Conservation (phyloP, 176 grass and related monocot genomes). For the Carex kokanica region DNA sequence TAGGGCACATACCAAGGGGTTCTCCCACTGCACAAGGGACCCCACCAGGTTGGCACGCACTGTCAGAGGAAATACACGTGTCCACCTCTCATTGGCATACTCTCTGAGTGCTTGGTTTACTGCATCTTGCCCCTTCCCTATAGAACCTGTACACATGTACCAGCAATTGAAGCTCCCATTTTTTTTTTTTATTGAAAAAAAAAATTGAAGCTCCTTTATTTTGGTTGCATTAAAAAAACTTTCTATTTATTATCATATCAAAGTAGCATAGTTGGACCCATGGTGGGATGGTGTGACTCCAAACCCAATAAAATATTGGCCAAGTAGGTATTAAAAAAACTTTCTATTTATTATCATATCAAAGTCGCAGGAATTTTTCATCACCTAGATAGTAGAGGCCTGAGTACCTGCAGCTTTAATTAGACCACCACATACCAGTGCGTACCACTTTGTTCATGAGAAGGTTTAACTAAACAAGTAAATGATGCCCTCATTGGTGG, state of each 20-base stretch:
- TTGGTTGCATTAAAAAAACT: background rate
- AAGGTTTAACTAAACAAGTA: background rate
- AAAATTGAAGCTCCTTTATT: background rate
- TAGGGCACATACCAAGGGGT: conserved; percentile 62
- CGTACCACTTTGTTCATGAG: background rate
- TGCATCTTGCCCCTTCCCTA: background rate
- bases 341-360: too few species aligned
- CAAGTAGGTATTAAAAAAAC: background rate
- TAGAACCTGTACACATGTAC: background rate
- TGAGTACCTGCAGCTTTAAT: too few species aligned
- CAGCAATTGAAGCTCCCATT: background rate
- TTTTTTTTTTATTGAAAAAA: too few species aligned
- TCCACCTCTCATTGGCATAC: conserved; percentile 69
- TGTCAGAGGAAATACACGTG: conserved; percentile 66
- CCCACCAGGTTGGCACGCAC: conserved; percentile 61
- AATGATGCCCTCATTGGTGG: background rate
- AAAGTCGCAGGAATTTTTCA: too few species aligned
- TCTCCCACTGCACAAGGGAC: conserved; percentile 80
- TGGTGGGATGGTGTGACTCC: background rate
- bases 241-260: background rate
- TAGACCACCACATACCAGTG: background rate
- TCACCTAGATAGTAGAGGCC: too few species aligned
- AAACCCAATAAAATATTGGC: background rate
- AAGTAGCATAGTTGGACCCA: background rate
- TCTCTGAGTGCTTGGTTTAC: conserved; percentile 33